phyloP scores from a whole-genome alignment of 257 asterid species.

The Plectranthus barbatus region DNA sequence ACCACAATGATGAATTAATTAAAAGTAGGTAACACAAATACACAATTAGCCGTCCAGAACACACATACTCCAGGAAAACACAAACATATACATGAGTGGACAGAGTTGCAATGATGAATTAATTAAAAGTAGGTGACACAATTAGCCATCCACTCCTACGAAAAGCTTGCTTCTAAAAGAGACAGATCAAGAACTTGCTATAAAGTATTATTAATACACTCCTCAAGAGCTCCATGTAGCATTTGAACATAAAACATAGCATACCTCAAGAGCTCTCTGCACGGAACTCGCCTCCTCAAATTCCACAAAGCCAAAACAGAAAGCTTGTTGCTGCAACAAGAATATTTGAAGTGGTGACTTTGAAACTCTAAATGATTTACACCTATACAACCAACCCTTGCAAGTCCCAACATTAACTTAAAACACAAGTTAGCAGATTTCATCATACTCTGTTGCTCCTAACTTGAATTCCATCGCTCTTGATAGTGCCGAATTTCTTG shows the following conservation, averaged over 20 bases:
- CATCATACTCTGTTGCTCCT: slow-evolving; percentile 70
- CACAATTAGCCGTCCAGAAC: background rate
- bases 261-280: slow-evolving; percentile 65
- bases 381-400: background rate
- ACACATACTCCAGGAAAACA: background rate
- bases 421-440: background rate
- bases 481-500: slow-evolving; percentile 73
- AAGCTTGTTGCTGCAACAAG: slow-evolving; percentile 44
- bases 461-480: slow-evolving; percentile 81
- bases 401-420: background rate
- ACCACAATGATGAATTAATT: too few species aligned
- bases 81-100: background rate
- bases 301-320: slow-evolving; percentile 73
- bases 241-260: background rate
- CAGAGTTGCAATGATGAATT: background rate
- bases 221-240: background rate
- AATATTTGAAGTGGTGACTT: background rate
- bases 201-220: background rate
- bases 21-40: background rate
- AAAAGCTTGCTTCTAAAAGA: background rate
- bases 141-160: background rate
- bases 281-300: slow-evolving; percentile 60
- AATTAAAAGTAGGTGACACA: background rate
- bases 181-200: background rate
- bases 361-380: background rate